Percentiles rank a stretch among this genome's conserved stretches.
phyloP scores from a whole-genome alignment of 129 eudicot genomes.

The Flaveria robusta region DNA sequence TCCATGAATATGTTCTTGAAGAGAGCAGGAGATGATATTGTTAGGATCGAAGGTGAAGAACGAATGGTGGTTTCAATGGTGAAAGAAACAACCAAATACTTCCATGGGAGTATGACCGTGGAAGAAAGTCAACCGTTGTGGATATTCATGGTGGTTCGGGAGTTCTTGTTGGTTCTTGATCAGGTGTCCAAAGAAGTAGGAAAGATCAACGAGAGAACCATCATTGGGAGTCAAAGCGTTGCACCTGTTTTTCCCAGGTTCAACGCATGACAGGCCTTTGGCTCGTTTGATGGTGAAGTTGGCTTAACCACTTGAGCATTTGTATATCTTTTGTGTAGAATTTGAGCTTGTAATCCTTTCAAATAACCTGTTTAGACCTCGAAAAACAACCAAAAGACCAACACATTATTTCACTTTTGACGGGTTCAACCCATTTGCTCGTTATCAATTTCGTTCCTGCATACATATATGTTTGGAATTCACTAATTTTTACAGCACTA shows the following conservation, averaged over 20 bases:
- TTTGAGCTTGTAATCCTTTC: background rate
- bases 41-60: slow-evolving; percentile 46
- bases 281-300: slow-evolving; percentile 51
- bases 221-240: slow-evolving; percentile 46
- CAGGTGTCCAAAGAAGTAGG: slow-evolving; percentile 85
- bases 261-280: slow-evolving; percentile 25
- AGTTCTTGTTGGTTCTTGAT: slow-evolving; percentile 65
- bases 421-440: slow-evolving; percentile 4
- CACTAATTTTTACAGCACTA: slow-evolving; percentile 43
- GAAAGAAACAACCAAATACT: slow-evolving; percentile 67
- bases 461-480: slow-evolving; percentile 23
- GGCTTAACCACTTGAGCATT: slow-evolving; percentile 20
- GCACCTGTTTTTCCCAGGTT: slow-evolving; percentile 49
- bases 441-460: slow-evolving; percentile 8
- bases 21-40: slow-evolving; percentile 49
- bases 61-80: slow-evolving; percentile 51
- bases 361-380: background rate
- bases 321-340: slow-evolving; percentile 13
- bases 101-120: slow-evolving; percentile 55
- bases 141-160: slow-evolving; percentile 77
- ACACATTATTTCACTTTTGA: slow-evolving; percentile 3
- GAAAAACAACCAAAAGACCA: background rate
- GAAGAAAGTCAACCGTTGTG: slow-evolving; percentile 75
- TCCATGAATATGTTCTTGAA: slow-evolving; percentile 55
- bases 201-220: slow-evolving; percentile 68